Evolutionary conservation across 495 filamentous ascomycete genomes (phyloP), one percentile per base, ranked within the genome.

Genomic region (Penicillium paxilli): DNA sequence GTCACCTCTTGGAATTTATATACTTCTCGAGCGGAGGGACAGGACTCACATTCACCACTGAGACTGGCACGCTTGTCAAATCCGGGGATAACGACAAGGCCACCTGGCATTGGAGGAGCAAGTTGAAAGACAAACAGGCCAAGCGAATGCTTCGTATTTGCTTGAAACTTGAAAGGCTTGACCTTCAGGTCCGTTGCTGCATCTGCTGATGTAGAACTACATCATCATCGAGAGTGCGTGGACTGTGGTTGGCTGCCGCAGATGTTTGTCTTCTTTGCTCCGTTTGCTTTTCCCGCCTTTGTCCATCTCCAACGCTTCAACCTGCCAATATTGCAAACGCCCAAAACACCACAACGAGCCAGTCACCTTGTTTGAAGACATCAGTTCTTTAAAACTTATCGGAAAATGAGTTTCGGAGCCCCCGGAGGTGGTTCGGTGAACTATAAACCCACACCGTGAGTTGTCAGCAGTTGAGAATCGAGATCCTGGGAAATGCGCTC

Each of bases 381-480:
- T 4, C 6, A 21, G 14, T 8, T 14, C 20, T 28, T 38, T 32
- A 16, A 37, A 16, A 44, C 35, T n/a, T 12, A 11, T 21, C 6
- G 22, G 14, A 54, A 23, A 28, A 81, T 82, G 79, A 76, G 76
- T 62, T 95, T 94, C 69, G 92, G 92, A 60, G 81, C 81, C 47
- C 92, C 92, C 5, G 92, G 92, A 52, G 81, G 86, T 54, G 79
- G 84, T 30, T 81, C 86, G 40, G 80, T 82, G 20, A 80, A 85
- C 54, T 70, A 71, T 46, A 95, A 92, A 65, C 92, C 92, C 30
- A 79, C 77, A 14, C 92, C 92, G 85, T 93, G 76, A 76, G 88
- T 82, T n/a, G 32, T 47, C 38, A 30, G 30, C 8, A 28, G 40
- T 21, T 16, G 6, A 24, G 19, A 42, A 12, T 12, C 20, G 40